These are phyloP conservation scores for Chloromonas sp. DNA, from an alignment of 163 green algal species.

Conservation along the genomic window DNA sequence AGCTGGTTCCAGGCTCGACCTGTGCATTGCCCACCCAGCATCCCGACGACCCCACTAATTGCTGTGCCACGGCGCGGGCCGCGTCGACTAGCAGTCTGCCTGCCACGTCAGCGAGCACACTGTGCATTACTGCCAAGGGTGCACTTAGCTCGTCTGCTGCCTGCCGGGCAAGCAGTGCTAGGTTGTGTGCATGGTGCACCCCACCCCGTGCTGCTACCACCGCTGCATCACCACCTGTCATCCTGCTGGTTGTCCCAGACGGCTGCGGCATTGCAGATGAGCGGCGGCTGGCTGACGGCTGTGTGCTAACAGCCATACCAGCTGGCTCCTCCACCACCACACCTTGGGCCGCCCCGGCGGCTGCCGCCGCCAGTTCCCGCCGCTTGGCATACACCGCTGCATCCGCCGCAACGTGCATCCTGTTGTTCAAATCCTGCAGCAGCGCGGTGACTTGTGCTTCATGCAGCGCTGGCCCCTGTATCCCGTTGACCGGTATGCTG, in stretches of 20 bases:
- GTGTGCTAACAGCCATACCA: neutral
- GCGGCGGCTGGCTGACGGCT: neutral
- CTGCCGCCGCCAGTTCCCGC: neutral
- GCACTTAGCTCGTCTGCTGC: slow-evolving; percentile 28
- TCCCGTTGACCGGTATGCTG: slow-evolving; percentile 12
- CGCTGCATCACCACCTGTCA: neutral
- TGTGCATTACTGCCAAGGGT: slow-evolving; percentile 40
- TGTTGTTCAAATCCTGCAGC: slow-evolving; percentile 35
- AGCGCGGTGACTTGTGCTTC: slow-evolving; percentile 15
- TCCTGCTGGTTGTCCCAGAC: slow-evolving; percentile 1
- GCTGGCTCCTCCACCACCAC: slow-evolving; percentile 7
- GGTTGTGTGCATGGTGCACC: slow-evolving; percentile 4
- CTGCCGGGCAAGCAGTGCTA: slow-evolving; percentile 16
- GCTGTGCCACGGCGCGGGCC: slow-evolving; percentile 19
- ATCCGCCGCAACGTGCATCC: slow-evolving; percentile 35
- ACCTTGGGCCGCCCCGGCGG: neutral
- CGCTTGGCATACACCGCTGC: slow-evolving; percentile 21
- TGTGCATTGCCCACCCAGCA: slow-evolving; percentile 34
- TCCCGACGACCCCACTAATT: slow-evolving; percentile 22
- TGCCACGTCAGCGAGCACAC: slow-evolving; percentile 30
- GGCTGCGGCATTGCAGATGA: neutral
- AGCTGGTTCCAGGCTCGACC: slow-evolving; percentile 10
- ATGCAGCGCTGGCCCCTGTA: slow-evolving; percentile 18
- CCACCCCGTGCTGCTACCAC: neutral
- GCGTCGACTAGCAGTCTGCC: slow-evolving; percentile 35